Percentiles rank a stretch among this genome's conserved stretches.
Evolutionary conservation across 306 rosid genomes (phyloP).

Genomic region (Dryas alaskensis): DNA sequence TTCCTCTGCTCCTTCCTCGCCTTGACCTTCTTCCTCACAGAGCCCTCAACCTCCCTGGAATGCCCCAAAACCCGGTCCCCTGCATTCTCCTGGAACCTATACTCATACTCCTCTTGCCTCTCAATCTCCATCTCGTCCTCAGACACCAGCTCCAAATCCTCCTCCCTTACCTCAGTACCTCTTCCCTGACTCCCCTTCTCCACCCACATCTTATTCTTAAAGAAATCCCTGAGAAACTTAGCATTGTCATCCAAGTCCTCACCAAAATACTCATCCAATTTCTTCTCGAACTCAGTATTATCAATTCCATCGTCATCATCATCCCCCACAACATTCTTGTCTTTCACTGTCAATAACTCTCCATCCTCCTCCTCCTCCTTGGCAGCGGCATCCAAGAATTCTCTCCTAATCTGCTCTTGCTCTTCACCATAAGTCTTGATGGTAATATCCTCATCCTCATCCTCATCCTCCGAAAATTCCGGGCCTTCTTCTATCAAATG

Average conservation of each 20-base stretch:
- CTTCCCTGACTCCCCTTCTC: constrained; percentile 26
- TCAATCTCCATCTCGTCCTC: constrained; percentile 73
- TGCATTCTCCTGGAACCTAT: constrained; percentile 69
- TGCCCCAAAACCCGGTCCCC: constrained; percentile 78
- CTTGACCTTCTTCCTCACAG: constrained; percentile 81
- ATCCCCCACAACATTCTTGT: constrained; percentile 2
- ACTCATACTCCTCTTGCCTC: constrained; percentile 78
- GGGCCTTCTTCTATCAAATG: constrained; percentile 72
- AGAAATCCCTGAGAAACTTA: constrained; percentile 53
- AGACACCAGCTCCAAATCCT: constrained; percentile 54
- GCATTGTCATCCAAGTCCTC: constrained; percentile 45
- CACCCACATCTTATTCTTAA: constrained; percentile 68
- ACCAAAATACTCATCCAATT: constrained; percentile 66
- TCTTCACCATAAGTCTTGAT: constrained; percentile 51
- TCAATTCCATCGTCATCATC: constrained; percentile 37
- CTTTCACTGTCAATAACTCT: constrained; percentile 46
- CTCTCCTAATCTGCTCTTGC: constrained; percentile 64
- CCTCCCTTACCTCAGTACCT: constrained; percentile 39
- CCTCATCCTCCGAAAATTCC: constrained; percentile 37
- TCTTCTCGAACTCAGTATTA: constrained; percentile 43
- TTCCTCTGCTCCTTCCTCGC: constrained; percentile 82
- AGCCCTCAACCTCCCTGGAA: constrained; percentile 64
- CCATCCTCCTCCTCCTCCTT: constrained; percentile 46
- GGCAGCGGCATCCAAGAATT: constrained; percentile 49
- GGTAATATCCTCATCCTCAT: constrained; percentile 24